Conservation (phyloP, 2,329 filamentous ascomycete species). For the Aspergillus versicolor region DNA sequence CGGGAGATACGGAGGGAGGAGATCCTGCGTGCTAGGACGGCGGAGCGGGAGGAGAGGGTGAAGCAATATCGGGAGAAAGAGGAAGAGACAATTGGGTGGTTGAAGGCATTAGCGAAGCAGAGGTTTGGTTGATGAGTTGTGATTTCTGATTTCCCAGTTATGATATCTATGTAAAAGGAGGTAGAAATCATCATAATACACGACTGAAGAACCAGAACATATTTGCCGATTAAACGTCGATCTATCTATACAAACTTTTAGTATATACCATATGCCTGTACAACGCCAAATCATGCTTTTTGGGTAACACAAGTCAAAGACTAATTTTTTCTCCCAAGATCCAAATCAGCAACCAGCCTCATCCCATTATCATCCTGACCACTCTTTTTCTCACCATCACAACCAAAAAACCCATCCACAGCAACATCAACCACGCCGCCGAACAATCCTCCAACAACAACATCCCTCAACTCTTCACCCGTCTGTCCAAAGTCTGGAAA, state of each 20-base stretch:
- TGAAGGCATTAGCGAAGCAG: conserved; percentile 75
- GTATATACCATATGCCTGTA: neutral
- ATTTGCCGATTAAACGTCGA: neutral
- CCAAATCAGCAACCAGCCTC: conserved; percentile 41
- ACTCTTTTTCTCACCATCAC: conserved; percentile 17
- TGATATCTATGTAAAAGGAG: neutral
- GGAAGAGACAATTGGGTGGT: conserved; percentile 77
- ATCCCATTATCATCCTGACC: conserved; percentile 20
- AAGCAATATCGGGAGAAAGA: conserved; percentile 72
- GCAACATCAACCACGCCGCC: conserved; percentile 67
- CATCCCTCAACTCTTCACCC: conserved; percentile 66
- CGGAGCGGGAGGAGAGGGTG: conserved; percentile 76
- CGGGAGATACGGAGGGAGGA: conserved; percentile 81
- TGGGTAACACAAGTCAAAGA: neutral
- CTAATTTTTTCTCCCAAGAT: conserved; percentile 34
- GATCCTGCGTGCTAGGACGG: conserved; percentile 68
- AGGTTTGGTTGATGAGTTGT: conserved; percentile 61
- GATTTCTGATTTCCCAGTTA: neutral
- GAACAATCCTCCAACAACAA: conserved; percentile 74
- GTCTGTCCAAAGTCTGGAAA: conserved; percentile 97
- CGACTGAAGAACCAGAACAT: neutral
- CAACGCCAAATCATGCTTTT: conserved; percentile 23
- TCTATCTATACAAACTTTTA: conserved; percentile 5
- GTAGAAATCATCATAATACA: neutral
- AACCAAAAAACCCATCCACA: conserved; percentile 68